These are phyloP conservation scores for Voacanga thouarsii DNA, from an alignment of 257 asterid species.

Conservation along the genomic window DNA sequence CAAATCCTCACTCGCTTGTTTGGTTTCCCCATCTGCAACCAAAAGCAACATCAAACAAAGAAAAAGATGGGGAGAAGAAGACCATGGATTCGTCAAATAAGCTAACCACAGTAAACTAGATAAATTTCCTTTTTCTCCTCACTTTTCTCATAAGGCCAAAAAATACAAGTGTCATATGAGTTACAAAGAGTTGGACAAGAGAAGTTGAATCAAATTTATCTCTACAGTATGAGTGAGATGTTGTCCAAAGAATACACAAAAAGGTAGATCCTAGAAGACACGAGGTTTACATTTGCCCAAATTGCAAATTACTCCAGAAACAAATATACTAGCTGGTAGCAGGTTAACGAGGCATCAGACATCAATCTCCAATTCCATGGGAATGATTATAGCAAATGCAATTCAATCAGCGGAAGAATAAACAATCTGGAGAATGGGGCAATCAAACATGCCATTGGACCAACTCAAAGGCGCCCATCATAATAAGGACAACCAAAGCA, in stretches of 20 bases:
- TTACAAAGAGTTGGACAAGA: slow-evolving; percentile 10
- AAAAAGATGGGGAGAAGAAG: not conserved
- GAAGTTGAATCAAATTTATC: slow-evolving; percentile 6
- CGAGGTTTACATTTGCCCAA: slow-evolving; percentile 18
- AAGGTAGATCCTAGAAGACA: slow-evolving; percentile 6
- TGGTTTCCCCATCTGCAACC: not conserved
- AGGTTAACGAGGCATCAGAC: slow-evolving; percentile 21
- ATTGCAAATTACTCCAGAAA: slow-evolving; percentile 16
- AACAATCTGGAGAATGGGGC: slow-evolving; percentile 21
- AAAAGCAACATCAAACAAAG: not conserved
- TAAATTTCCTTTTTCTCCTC: not conserved
- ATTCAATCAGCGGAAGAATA: slow-evolving; percentile 31
- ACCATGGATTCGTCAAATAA: not conserved
- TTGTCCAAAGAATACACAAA: slow-evolving; percentile 29
- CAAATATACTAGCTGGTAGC: slow-evolving; percentile 14
- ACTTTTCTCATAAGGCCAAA: slow-evolving; percentile 3
- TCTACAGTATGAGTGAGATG: slow-evolving; percentile 19
- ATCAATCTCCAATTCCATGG: slow-evolving; percentile 20
- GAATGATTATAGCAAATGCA: slow-evolving; percentile 30
- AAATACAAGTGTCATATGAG: not conserved
- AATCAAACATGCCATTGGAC: slow-evolving; percentile 4
- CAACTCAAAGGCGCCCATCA: slow-evolving; percentile 8
- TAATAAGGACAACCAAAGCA: slow-evolving; percentile 5
- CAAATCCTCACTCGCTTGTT: not conserved
- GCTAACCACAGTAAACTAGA: not conserved